Evolutionary conservation across 2,329 filamentous ascomycete species (phyloP).

Genomic region (Elsinoe necatrix): DNA sequence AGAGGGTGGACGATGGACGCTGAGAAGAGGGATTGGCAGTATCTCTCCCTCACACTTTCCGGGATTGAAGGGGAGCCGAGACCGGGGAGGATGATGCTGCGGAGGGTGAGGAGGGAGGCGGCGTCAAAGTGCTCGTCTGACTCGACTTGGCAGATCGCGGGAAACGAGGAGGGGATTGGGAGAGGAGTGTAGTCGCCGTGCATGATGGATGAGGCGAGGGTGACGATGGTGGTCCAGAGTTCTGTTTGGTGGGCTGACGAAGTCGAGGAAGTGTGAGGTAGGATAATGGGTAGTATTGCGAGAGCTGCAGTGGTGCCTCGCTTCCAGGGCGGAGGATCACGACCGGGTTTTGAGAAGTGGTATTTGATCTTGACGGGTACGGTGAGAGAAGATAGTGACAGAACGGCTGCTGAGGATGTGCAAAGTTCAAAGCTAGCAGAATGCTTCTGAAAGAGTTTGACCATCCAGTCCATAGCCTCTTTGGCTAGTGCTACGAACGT

Average conservation of each 20-base stretch:
- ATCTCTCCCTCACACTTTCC: constrained; percentile 58
- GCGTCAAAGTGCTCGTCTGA: constrained; percentile 79
- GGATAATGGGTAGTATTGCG: constrained; percentile 44
- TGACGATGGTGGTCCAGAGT: constrained; percentile 43
- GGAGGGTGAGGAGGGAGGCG: constrained; percentile 58
- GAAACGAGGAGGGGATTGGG: constrained; percentile 24
- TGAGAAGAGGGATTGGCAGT: constrained; percentile 67
- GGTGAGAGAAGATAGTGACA: constrained; percentile 58
- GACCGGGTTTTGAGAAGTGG: constrained; percentile 62
- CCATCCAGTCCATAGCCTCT: constrained; percentile 63
- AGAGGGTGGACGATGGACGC: constrained; percentile 70
- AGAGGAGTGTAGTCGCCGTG: constrained; percentile 50
- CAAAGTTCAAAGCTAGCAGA: constrained; percentile 60
- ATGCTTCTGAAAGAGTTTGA: constrained; percentile 52
- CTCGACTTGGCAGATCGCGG: constrained; percentile 35
- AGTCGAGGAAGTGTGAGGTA: constrained; percentile 22
- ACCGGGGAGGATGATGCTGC: constrained; percentile 62
- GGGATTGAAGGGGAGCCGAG: constrained; percentile 59
- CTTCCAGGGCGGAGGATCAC: constrained; percentile 66
- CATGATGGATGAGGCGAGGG: constrained; percentile 60
- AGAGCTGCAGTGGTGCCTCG: constrained; percentile 66
- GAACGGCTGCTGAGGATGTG: constrained; percentile 55
- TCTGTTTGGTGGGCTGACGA: constrained; percentile 22
- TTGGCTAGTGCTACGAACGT: constrained; percentile 89
- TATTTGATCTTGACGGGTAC: constrained; percentile 74